Base-by-base conservation (phyloP, 148 eudicot species). In the Rhododendron henanense region DNA sequence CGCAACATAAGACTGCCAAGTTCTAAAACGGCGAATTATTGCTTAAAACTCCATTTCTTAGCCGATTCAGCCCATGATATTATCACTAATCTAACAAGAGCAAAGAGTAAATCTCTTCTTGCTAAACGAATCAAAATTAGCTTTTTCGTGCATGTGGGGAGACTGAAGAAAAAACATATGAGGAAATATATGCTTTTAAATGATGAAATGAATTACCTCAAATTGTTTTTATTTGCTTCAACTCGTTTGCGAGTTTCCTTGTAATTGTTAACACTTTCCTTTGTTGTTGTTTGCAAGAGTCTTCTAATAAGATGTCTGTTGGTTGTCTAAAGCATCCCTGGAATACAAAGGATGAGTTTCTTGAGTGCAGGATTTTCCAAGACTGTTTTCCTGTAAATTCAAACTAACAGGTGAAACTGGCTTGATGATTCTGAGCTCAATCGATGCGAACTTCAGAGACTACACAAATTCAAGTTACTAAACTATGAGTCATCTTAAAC, bases 181-280 rank as follows among this genome's bases (percentile, higher is more conserved):
- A 31, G 61, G 16, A 51, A 45, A 41, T 18, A 73, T 47, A 84
- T 41, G 28, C 45, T 55, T 55, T 14, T 53, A 25, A 47, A 69
- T 18, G 45, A 61, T 31, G 28, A 75, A 76, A 14, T 57, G 21
- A 53, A 41, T 19, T 80, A 92, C 93, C 95, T 92, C 94, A 47
- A 93, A 85, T 47, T 91, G 83, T 69, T 90, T 90, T 76, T 85
- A 81, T 93, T 93, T 55, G 91, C 93, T 85, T 90, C 81, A 5
- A 93, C 84, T 51, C 91, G 92, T 86, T 88, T 89, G 15, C 94
- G 91, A 87, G 87, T 92, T 84, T 92, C 93, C 82, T 93, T 93
- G 23, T 93, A 93, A 75, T 84, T 84, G 67, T 84, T 93, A 83
- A 80, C 67, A 81, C 74, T 73, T 65, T 85, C 88, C 63, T 81